A percentile compares a stretch with the other conserved stretches of the same genome.
Conservation (phyloP, 1,284 basidiomycete genomes). For the Cryptococcus sp. region DNA sequence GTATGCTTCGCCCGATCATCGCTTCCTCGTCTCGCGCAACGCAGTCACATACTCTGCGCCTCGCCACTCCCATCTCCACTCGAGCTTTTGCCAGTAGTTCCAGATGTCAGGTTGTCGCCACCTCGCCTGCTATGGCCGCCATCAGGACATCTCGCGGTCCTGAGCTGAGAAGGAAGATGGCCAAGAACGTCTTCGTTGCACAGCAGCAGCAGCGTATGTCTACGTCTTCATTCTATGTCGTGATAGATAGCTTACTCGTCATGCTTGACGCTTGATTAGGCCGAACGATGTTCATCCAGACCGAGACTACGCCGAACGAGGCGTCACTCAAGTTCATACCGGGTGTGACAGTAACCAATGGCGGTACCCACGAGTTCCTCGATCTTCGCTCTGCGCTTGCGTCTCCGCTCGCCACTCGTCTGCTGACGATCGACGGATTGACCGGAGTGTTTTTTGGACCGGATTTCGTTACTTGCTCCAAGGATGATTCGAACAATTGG, state of each 20-base stretch:
- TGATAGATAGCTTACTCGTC: not conserved
- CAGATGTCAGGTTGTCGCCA: conserved; percentile 3
- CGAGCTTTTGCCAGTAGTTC: conserved; percentile 22
- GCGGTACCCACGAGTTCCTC: conserved; percentile 86
- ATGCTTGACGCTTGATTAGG: conserved; percentile 55
- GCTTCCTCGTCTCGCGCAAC: conserved; percentile 33
- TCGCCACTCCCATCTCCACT: conserved; percentile 3
- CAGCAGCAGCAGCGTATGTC: conserved; percentile 27
- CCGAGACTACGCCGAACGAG: conserved; percentile 94
- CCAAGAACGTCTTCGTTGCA: not conserved
- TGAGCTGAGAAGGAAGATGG: conserved; percentile 8
- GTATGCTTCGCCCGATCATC: conserved; percentile 26
- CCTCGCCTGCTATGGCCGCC: conserved; percentile 3
- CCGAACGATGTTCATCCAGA: conserved; percentile 95
- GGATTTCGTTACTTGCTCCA: conserved; percentile 96
- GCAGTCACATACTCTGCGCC: not conserved
- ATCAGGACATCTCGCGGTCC: conserved; percentile 1
- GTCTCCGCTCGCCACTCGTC: conserved; percentile 87
- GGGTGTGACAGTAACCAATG: conserved; percentile 75
- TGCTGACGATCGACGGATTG: conserved; percentile 92
- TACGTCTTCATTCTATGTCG: not conserved
- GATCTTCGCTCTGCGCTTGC: conserved; percentile 78
- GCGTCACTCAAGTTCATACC: conserved; percentile 98
- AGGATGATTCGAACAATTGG: conserved; percentile 84
- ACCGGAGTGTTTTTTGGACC: conserved; percentile 90